Base-by-base conservation (phyloP, 2,329 filamentous ascomycete species). In the Beauveria australis region DNA sequence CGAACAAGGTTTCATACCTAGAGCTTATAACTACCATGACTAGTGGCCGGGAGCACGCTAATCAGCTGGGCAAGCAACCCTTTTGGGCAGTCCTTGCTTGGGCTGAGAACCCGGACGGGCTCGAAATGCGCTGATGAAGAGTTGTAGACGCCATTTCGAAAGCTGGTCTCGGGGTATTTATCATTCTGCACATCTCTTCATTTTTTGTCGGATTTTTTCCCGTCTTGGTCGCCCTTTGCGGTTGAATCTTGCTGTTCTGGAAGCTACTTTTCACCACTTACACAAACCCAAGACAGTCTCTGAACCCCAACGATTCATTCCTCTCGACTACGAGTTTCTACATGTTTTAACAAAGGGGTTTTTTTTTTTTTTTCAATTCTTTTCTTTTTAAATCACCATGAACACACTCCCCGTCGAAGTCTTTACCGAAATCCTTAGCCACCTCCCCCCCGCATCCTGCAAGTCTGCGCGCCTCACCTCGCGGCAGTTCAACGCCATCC, bases 391-490 rank as follows among this genome's bases (percentile, higher is more conserved):
- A 22, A 3, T 12, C 18, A 37, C 10, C 26, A 77, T 73, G 69
- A 61, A 70, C 59, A 65, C 64, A 1, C 69, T 74, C 18, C 72
- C 72, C 14, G 44, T 66, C 16, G 71, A 74, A 56, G 60, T 74
- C 54, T 53, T 74, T 61, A 48, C 62, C 51, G 65, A 68, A 30
- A 71, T 74, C 57, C 66, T 71, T 24, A 26, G 52, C 43, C 59
- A 70, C 60, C 64, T 73, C 22, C 65, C 67, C 26, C 54, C 63
- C 4, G 62, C 66, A 7, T 59, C 57, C 43, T 59, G 61, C 56
- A 68, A 69, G 55, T 59, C 66, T 24, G 67, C 67, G 44, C 72
- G 72, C 22, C 71, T 73, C 47, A 69, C 71, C 9, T 73, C 66
- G 24, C 70, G 68, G 22, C 62, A 65, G 22, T 72, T 74, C 69